Base-by-base conservation (phyloP, 139 green algal genomes). In the Edaphochlamys debaryana region DNA sequence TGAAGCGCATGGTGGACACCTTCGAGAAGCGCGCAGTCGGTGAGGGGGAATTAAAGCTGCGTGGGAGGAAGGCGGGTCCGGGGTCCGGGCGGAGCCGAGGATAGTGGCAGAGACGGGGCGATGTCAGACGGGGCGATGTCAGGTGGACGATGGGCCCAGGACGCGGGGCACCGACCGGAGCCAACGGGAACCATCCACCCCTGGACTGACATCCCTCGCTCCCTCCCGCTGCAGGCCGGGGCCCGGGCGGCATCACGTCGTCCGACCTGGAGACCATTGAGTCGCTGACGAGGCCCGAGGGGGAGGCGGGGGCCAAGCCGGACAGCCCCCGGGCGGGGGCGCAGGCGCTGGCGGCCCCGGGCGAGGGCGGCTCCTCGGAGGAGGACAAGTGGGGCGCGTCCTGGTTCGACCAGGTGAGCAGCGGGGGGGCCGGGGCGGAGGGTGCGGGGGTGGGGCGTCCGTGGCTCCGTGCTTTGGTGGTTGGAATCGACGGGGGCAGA, bases 391-490 rank as follows among this genome's bases (percentile, higher is more conserved):
- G 82, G 82, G 82, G 82, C 37, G 82, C 82, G 1, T 62, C 66
- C 22, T 87, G 73, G 73, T 22, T 84, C 15, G 66, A 87, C 29
- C 82, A 87, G 84, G 60, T 77, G 36, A 19, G 73, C 25, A 5
- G 30, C 9, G 30, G 60, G 5, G 30, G 60, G n/a, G n/a, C n/a
- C n/a, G 29, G 60, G n/a, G 30, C 54, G 20, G 20, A 22, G 54
- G 13, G 54, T 19, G 54, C 54, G 23, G 54, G 54, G 54, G 54
- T 5, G 29, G 5, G 54, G 15, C 5, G 54, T 63, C 20, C 20
- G 5, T 63, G 20, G 13, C 15, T 32, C 54, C 19, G 20, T 30
- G 54, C 15, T 30, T 29, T 63, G 13, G 20, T 9, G 11, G 19
- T 32, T 63, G 30, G 54, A 23, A 70, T 41, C n/a, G n/a, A n/a